phyloP scores from a whole-genome alignment of 78 protist genomes.

The Emiliania huxleyi region DNA sequence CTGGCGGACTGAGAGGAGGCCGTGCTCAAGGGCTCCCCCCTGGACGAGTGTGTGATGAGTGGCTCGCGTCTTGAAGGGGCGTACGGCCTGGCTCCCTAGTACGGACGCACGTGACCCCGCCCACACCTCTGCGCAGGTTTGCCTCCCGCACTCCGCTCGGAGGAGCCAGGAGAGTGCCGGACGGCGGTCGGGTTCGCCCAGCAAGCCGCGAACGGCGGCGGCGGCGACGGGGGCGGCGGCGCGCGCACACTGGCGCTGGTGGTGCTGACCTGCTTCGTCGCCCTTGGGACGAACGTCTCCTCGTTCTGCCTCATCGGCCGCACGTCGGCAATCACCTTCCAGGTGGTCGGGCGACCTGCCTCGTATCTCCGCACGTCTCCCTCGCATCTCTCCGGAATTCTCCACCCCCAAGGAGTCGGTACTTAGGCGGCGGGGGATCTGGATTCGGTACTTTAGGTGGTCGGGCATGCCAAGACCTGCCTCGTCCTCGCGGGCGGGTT shows the following conservation, averaged over 20 bases:
- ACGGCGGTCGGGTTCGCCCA: not conserved
- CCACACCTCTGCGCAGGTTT: not conserved
- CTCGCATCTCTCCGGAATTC: not conserved
- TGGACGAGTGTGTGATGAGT: too few species aligned
- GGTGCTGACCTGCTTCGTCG: slow-evolving; percentile 7
- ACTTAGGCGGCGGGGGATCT: not conserved
- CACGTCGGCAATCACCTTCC: slow-evolving; percentile 47
- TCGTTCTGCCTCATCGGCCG: slow-evolving; percentile 60
- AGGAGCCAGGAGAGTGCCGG: not conserved
- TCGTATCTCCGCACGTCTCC: not conserved
- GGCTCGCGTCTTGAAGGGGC: too few species aligned
- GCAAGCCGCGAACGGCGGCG: not conserved
- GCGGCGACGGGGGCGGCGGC: not conserved
- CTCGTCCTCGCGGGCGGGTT: slow-evolving; percentile 48
- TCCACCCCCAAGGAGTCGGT: not conserved
- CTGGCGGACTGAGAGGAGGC: too few species aligned
- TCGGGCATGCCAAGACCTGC: slow-evolving; percentile 58
- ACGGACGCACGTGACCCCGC: too few species aligned
- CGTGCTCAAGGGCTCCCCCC: too few species aligned
- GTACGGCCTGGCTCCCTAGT: too few species aligned
- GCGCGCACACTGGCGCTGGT: not conserved
- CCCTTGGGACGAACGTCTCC: slow-evolving; percentile 29
- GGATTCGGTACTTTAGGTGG: not conserved
- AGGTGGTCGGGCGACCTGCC: not conserved
- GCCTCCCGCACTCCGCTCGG: not conserved